phyloP scores from a whole-genome alignment of 2,329 filamentous ascomycete species.

The Neonectria faginata region DNA sequence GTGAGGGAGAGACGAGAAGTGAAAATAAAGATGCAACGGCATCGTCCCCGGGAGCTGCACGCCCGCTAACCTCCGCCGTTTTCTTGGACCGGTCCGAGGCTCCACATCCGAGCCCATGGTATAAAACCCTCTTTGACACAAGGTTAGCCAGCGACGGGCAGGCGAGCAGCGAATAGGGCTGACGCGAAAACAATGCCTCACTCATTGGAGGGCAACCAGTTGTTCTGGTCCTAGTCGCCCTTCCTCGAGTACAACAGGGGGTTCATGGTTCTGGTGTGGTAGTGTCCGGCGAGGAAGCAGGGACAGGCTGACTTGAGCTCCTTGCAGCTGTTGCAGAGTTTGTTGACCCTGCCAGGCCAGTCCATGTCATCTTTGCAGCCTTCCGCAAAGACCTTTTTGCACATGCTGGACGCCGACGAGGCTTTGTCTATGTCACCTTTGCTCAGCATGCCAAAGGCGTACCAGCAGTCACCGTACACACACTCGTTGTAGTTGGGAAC shows the following conservation, averaged over 20 bases:
- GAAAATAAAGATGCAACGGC: constrained; percentile 27
- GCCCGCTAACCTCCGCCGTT: constrained; percentile 8
- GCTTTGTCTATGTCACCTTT: constrained; percentile 4
- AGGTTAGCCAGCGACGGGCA: neutral
- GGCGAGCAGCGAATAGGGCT: neutral
- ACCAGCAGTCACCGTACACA: constrained; percentile 31
- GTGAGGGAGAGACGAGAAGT: constrained; percentile 9
- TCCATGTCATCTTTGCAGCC: constrained; percentile 11
- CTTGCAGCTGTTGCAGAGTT: constrained; percentile 29
- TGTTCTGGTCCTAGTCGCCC: neutral
- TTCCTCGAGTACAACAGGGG: constrained; percentile 18
- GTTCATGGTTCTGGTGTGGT: constrained; percentile 27
- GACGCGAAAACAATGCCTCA: neutral
- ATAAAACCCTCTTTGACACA: neutral
- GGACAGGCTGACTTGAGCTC: constrained; percentile 31
- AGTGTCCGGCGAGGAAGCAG: constrained; percentile 29
- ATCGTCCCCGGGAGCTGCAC: constrained; percentile 16
- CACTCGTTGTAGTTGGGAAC: constrained; percentile 16
- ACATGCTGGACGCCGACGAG: constrained; percentile 14
- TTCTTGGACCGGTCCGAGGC: constrained; percentile 11
- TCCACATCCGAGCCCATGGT: constrained; percentile 20
- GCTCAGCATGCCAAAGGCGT: constrained; percentile 22
- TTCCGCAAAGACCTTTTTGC: constrained; percentile 21
- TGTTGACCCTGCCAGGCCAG: constrained; percentile 26
- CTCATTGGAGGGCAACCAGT: neutral